Evolutionary conservation across 371 early-diverging fungal species (phyloP).

Genomic region (Mucor indicus): DNA sequence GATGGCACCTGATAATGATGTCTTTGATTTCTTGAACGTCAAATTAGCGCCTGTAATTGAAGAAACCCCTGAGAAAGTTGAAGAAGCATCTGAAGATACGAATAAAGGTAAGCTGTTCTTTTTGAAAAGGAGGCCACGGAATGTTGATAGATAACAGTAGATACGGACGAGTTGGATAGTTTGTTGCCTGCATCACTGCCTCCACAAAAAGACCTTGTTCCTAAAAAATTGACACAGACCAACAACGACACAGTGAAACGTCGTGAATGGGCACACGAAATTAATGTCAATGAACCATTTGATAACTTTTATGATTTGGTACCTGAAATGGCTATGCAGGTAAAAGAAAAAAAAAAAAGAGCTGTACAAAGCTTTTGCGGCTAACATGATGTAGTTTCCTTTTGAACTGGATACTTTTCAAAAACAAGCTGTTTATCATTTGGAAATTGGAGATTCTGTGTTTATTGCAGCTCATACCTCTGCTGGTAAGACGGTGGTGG

Average conservation of each 20-base stretch:
- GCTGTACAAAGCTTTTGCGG: no score
- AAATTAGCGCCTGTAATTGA: slow-evolving; percentile 18
- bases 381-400: slow-evolving; percentile 79
- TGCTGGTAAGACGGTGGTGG: slow-evolving; percentile 99
- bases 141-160: no score
- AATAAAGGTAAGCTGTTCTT: not conserved
- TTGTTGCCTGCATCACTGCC: slow-evolving; percentile 28
- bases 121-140: no score
- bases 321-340: slow-evolving; percentile 77
- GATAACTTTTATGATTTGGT: slow-evolving; percentile 83
- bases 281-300: slow-evolving; percentile 81
- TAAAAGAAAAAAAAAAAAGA: slow-evolving; percentile 10
- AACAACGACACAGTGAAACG: slow-evolving; percentile 37
- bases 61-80: slow-evolving; percentile 12
- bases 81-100: slow-evolving; percentile 23
- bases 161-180: slow-evolving; percentile 36
- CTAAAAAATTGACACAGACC: slow-evolving; percentile 27
- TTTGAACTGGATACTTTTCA: slow-evolving; percentile 99
- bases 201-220: slow-evolving; percentile 16
- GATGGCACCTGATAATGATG: slow-evolving; percentile 41
- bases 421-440: slow-evolving; percentile 95
- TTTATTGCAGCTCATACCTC: slow-evolving; percentile 99
- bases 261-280: slow-evolving; percentile 90
- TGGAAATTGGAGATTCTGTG: slow-evolving; percentile 93
- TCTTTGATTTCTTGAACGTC: slow-evolving; percentile 43